Evolutionary conservation across 2,329 filamentous ascomycete genomes (phyloP).

Genomic region (Helotiales sp.): DNA sequence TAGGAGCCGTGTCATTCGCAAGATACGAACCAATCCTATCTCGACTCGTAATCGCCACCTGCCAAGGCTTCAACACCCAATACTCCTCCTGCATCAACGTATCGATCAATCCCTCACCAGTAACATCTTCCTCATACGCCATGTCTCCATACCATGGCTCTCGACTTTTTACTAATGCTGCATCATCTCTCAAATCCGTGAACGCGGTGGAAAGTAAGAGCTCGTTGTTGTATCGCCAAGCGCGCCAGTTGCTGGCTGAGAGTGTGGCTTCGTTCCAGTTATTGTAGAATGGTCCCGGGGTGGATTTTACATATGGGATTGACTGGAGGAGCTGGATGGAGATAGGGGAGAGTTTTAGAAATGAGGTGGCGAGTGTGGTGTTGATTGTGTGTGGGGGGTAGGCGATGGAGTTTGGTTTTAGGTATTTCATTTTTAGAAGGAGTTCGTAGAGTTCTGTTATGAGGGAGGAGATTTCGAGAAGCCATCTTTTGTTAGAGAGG

Average conservation of each 20-base stretch:
- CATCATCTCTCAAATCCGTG: background rate
- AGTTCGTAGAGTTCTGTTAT: background rate
- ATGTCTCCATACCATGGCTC: background rate
- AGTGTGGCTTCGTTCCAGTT: background rate
- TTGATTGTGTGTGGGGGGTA: background rate
- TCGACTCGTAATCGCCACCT: background rate
- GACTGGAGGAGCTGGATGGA: background rate
- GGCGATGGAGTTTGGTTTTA: background rate
- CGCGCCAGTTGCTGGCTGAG: background rate
- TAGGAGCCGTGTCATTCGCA: background rate
- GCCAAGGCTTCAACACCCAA: background rate
- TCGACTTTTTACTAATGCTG: background rate
- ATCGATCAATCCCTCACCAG: background rate
- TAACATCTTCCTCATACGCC: background rate
- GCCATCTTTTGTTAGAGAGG: background rate
- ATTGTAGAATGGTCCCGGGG: background rate
- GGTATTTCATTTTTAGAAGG: background rate
- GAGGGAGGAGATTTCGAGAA: background rate
- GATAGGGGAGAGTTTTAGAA: background rate
- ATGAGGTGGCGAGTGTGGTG: background rate
- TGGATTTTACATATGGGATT: background rate
- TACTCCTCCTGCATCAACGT: background rate
- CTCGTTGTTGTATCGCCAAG: background rate
- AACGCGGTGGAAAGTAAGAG: background rate
- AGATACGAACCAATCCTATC: background rate